phyloP scores from a whole-genome alignment of 306 rosid genomes.

The Dicorynia guianensis region DNA sequence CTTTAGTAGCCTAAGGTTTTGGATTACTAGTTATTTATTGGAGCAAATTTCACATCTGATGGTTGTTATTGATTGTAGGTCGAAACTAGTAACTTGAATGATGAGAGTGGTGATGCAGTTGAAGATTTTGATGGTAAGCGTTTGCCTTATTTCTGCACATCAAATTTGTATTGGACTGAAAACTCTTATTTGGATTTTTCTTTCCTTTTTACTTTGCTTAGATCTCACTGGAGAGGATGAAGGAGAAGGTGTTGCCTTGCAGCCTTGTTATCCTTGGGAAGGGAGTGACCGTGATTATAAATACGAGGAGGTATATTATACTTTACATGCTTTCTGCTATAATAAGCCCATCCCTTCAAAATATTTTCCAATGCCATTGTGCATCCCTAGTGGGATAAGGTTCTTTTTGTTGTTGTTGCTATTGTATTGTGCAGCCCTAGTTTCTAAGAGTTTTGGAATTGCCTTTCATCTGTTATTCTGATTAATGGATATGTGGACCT shows the following conservation, averaged over 20 bases:
- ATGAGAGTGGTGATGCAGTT: slow-evolving; percentile 65
- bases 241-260: slow-evolving; percentile 54
- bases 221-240: slow-evolving; percentile 74
- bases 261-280: slow-evolving; percentile 83
- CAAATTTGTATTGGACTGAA: not conserved
- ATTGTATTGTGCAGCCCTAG: not conserved
- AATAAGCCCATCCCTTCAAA: not conserved
- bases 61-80: slow-evolving; percentile 58
- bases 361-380: not conserved
- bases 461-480: not conserved
- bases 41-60: slow-evolving; percentile 16
- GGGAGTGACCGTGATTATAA: slow-evolving; percentile 88
- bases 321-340: slow-evolving; percentile 20
- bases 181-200: not conserved
- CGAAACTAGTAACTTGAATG: slow-evolving; percentile 70
- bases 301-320: slow-evolving; percentile 78
- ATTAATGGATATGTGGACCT: not conserved
- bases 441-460: not conserved
- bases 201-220: slow-evolving; percentile 46
- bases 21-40: slow-evolving; percentile 8
- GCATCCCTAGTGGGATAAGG: no score
- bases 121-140: slow-evolving; percentile 78
- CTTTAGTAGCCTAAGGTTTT: not conserved
- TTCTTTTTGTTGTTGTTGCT: no score
- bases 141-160: not conserved